These are phyloP conservation scores for Ascomycota sp. DNA, from an alignment of 2,329 filamentous ascomycete species.

Conservation along the genomic window DNA sequence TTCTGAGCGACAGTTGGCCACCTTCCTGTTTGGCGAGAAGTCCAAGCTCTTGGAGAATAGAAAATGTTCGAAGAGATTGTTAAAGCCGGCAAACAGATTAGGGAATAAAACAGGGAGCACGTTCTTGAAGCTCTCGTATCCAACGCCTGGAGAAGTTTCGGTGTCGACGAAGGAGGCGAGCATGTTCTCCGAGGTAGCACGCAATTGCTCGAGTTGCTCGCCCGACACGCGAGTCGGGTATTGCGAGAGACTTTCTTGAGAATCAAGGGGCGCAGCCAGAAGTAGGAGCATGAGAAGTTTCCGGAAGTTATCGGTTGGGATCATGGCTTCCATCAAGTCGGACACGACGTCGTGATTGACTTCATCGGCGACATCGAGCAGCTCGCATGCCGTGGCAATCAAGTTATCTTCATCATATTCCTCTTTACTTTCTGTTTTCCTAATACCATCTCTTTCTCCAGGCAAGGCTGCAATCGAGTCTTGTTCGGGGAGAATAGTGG, in stretches of 20 bases:
- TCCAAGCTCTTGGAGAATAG: conserved; percentile 52
- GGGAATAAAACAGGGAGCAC: conserved; percentile 38
- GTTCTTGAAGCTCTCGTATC: conserved; percentile 35
- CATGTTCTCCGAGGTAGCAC: conserved; percentile 38
- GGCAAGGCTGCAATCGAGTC: conserved; percentile 22
- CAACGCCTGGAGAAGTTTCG: conserved; percentile 40
- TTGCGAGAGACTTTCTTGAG: conserved; percentile 40
- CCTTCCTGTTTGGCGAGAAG: conserved; percentile 28
- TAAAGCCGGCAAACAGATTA: conserved; percentile 44
- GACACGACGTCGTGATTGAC: conserved; percentile 29
- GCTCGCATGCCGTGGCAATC: conserved; percentile 44
- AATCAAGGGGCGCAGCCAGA: conserved; percentile 38
- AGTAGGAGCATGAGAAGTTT: conserved; percentile 49
- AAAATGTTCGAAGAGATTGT: conserved; percentile 50
- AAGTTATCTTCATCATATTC: conserved; percentile 35
- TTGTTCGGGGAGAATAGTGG: no score
- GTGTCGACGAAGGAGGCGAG: conserved; percentile 42
- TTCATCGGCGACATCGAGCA: conserved; percentile 40
- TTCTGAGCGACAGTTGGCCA: conserved; percentile 2
- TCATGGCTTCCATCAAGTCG: conserved; percentile 39
- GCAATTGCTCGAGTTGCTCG: conserved; percentile 32
- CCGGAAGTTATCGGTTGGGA: conserved; percentile 51
- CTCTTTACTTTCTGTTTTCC: conserved; percentile 18
- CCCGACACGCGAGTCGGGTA: conserved; percentile 34
- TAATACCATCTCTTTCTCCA: conserved; percentile 15